A percentile compares a stretch with the other conserved stretches of the same genome.
These are phyloP conservation scores for Prunus dulcis DNA, from an alignment of 306 rosid species.

Conservation along the genomic window DNA sequence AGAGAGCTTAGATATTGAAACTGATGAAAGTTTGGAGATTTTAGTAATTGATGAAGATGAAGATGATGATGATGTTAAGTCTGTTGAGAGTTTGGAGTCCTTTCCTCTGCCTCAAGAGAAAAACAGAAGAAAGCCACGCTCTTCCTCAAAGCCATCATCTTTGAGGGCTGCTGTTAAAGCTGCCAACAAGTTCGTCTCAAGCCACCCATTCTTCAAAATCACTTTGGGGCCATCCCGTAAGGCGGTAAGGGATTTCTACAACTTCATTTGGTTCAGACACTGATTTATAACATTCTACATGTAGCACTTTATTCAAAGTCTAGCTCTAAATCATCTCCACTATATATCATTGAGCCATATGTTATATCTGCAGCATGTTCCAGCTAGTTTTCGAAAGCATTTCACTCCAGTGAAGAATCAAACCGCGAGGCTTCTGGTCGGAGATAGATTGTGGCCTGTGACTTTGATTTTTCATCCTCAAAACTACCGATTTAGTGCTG, in stretches of 20 bases:
- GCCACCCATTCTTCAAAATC: constrained; percentile 9
- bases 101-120: too few species aligned
- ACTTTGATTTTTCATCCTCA: background rate
- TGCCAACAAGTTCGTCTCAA: background rate
- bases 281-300: background rate
- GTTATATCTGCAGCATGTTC: background rate
- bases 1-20: too few species aligned
- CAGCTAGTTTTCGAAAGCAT: background rate
- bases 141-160: background rate
- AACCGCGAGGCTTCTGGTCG: background rate
- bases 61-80: too few species aligned
- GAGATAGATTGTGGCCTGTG: constrained; percentile 12
- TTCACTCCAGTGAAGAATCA: background rate
- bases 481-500: background rate
- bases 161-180: constrained; percentile 1
- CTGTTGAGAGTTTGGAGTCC: too few species aligned
- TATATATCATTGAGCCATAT: background rate
- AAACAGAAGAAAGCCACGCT: background rate
- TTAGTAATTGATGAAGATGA: too few species aligned
- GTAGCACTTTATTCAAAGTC: too few species aligned
- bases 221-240: background rate
- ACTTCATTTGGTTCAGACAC: too few species aligned
- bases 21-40: too few species aligned
- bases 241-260: background rate
- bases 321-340: too few species aligned